A percentile compares a stretch with the other conserved stretches of the same genome.
Evolutionary conservation across 768 basidiomycete species (phyloP).

Genomic region (Lactarius pseudohatsudake): DNA sequence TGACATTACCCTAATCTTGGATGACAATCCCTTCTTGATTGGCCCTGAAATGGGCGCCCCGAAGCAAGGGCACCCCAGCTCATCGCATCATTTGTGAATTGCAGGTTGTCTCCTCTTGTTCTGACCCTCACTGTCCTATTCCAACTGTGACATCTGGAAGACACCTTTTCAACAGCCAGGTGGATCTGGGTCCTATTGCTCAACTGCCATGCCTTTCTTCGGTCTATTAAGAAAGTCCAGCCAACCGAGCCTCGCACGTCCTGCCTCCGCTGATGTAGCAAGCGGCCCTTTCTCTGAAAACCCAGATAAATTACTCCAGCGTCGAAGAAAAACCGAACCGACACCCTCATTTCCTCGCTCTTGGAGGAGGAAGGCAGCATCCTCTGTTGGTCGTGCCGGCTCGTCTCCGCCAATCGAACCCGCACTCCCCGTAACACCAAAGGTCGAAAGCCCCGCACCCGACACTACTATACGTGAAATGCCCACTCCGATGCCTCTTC

Average conservation of each 20-base stretch:
- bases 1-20: too few species aligned
- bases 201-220: slow-evolving; percentile 2
- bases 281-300: not conserved
- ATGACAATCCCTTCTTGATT: too few species aligned
- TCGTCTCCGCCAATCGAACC: not conserved
- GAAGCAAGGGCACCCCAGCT: too few species aligned
- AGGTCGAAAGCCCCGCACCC: not conserved
- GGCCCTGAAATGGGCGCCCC: not conserved
- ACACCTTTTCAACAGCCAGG: not conserved
- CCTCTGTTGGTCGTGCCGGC: not conserved
- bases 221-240: slow-evolving; percentile 9
- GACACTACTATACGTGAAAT: not conserved
- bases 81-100: not conserved
- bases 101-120: not conserved
- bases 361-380: slow-evolving; percentile 1
- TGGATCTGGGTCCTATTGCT: not conserved
- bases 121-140: not conserved
- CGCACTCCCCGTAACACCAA: not conserved
- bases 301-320: not conserved
- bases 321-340: not conserved
- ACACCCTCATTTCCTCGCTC: not conserved
- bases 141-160: not conserved
- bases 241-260: not conserved
- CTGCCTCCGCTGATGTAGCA: not conserved
- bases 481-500: not conserved